phyloP scores from a whole-genome alignment of 306 rosid species.

The Gleditsia sinensis region DNA sequence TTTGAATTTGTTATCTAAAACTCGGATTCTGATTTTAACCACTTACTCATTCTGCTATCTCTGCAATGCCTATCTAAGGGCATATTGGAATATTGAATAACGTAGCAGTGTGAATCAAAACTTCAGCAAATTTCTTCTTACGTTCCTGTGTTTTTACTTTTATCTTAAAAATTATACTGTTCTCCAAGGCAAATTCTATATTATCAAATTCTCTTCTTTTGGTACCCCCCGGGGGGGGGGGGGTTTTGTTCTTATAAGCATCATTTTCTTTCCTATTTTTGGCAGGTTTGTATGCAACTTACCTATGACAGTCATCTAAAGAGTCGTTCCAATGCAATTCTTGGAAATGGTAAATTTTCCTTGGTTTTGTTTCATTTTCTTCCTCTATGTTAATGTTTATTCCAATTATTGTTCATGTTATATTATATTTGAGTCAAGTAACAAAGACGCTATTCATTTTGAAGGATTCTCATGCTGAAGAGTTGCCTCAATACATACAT shows the following conservation, averaged over 20 bases:
- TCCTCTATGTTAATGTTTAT: neutral
- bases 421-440: slow-evolving; percentile 18
- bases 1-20: no score
- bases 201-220: slow-evolving; percentile 4
- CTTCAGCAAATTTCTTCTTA: no score
- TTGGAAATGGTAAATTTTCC: slow-evolving; percentile 34
- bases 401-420: slow-evolving; percentile 2
- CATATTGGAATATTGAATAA: no score
- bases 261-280: slow-evolving; percentile 8
- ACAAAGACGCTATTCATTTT: slow-evolving; percentile 36
- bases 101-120: no score
- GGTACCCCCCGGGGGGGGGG: no score
- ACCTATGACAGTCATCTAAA: slow-evolving; percentile 8
- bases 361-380: slow-evolving; percentile 2
- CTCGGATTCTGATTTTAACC: no score
- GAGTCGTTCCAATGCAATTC: neutral
- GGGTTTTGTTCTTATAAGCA: no score
- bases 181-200: no score
- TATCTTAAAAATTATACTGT: no score
- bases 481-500: slow-evolving; percentile 61
- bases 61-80: no score
- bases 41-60: no score
- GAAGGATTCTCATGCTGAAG: slow-evolving; percentile 61
- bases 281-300: slow-evolving; percentile 25
- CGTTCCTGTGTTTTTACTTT: no score